These are phyloP conservation scores for Rutstroemia sp. DNA, from an alignment of 2,329 filamentous ascomycete species.

Conservation along the genomic window DNA sequence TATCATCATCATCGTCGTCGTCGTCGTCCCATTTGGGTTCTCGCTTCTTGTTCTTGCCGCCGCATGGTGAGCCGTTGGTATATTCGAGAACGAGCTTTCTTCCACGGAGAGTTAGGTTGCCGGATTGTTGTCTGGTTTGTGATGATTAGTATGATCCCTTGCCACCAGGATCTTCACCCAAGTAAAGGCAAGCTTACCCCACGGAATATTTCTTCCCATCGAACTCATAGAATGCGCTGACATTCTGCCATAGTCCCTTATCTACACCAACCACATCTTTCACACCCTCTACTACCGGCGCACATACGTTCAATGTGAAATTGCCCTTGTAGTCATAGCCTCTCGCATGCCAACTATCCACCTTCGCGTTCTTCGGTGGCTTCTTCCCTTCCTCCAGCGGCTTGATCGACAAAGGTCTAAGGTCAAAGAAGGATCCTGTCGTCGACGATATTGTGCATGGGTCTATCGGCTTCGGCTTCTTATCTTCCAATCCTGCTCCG, in stretches of 20 bases:
- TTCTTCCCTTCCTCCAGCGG: conserved; percentile 29
- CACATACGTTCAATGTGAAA: conserved; percentile 80
- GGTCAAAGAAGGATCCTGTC: conserved; percentile 28
- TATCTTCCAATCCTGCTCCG: conserved; percentile 21
- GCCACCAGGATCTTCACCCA: neutral
- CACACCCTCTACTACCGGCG: conserved; percentile 60
- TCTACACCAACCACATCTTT: conserved; percentile 58
- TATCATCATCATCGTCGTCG: conserved; percentile 24
- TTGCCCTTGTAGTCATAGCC: conserved; percentile 74
- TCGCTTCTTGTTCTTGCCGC: conserved; percentile 34
- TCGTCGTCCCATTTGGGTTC: conserved; percentile 26
- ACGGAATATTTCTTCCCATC: conserved; percentile 65
- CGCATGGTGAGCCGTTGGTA: conserved; percentile 69
- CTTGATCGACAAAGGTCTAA: conserved; percentile 26
- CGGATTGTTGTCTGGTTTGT: conserved; percentile 16
- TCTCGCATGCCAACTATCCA: conserved; percentile 54
- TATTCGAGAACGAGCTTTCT: conserved; percentile 73
- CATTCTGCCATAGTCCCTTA: conserved; percentile 56
- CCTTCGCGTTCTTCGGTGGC: conserved; percentile 44
- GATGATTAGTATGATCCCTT: conserved; percentile 1
- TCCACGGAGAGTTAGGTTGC: conserved; percentile 50
- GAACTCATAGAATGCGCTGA: conserved; percentile 69
- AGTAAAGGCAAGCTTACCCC: conserved; percentile 45
- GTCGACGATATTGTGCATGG: conserved; percentile 28
- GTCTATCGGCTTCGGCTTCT: conserved; percentile 21